Base-by-base conservation (phyloP, 331 rosid genomes). In the Quercus phellos region DNA sequence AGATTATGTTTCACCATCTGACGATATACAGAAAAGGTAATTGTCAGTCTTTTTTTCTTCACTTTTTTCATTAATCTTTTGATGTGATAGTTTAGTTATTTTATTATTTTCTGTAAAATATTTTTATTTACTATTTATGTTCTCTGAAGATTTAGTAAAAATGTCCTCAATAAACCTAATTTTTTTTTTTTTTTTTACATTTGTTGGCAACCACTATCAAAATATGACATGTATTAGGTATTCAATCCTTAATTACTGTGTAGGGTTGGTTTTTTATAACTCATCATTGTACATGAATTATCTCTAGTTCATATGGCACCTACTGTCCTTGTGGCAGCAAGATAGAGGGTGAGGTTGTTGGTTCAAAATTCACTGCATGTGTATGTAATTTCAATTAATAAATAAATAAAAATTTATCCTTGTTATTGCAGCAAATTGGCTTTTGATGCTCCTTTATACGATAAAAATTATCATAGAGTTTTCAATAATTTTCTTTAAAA, bases 11-110 rank as follows among this genome's bases (percentile, higher is more conserved):
- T 86, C 97, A 34, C 79, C 96, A 78, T 87, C 97, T 19, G 98
- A 94, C 75, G 89, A 87, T 82, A 90, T 90, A 74, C 97, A 90
- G 64, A 90, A 89, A 83, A 89, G 98, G 99, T 92, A 70, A 27
- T 11, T 51, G 17, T 53, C 51, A 19, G 51, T 51, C 66, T 43
- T 29, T 5, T 11, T 17, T 56, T 12, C 51, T 16, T 51, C 19
- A 38, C n/a, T 18, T 73, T 32, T 35, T 4, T 19, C 27, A 18
- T 19, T 54, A 17, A 8, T n/a, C 5, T 8, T 8, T 68, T 71
- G 17, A 51, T 43, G 19, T 5, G 43, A 67, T 26, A 3, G 18
- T 55, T 42, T 38, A 58, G 4, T 21, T 51, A 32, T 71, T 18
- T 72, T 10, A 51, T 53, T 0, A 5, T 54, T n/a, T 19, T 11